These are phyloP conservation scores for Saturnispora dispora DNA, from an alignment of 805 yeast genomes.

Conservation along the genomic window DNA sequence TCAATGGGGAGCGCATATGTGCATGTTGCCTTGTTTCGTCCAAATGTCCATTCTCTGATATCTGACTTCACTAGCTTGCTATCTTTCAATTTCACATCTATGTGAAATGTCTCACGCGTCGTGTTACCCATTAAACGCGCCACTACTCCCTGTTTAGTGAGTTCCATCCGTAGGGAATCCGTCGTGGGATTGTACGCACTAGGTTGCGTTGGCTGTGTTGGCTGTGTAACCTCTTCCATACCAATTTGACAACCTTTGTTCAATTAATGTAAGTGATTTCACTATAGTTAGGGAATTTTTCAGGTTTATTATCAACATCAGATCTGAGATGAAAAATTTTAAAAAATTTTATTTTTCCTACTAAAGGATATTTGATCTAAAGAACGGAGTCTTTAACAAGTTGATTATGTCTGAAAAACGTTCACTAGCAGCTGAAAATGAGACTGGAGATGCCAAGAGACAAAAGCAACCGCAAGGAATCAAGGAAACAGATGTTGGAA, in stretches of 20 bases:
- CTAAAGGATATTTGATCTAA: not conserved
- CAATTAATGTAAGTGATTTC: not conserved
- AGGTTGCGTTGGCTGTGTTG: slow-evolving; percentile 33
- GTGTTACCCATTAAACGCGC: slow-evolving; percentile 30
- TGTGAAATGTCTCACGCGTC: slow-evolving; percentile 18
- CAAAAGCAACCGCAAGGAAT: slow-evolving; percentile 27
- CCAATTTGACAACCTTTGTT: not conserved
- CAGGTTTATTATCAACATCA: not conserved
- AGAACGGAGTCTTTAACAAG: not conserved
- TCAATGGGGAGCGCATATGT: slow-evolving; percentile 54
- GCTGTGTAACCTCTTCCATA: slow-evolving; percentile 16
- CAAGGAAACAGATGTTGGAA: slow-evolving; percentile 79
- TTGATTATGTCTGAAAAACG: slow-evolving; percentile 4
- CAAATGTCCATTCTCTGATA: slow-evolving; percentile 39
- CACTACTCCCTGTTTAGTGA: slow-evolving; percentile 26
- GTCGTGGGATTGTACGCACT: slow-evolving; percentile 22
- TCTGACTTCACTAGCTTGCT: slow-evolving; percentile 6
- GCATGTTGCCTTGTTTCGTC: slow-evolving; percentile 52
- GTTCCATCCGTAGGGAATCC: slow-evolving; percentile 21
- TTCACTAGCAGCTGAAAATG: not conserved
- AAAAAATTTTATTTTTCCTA: not conserved
- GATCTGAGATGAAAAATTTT: not conserved
- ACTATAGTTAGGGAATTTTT: not conserved
- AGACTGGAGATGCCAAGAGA: not conserved
- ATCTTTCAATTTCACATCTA: slow-evolving; percentile 24